Evolutionary conservation across 805 yeast genomes (phyloP).

Genomic region (Clavispora phyllophila): DNA sequence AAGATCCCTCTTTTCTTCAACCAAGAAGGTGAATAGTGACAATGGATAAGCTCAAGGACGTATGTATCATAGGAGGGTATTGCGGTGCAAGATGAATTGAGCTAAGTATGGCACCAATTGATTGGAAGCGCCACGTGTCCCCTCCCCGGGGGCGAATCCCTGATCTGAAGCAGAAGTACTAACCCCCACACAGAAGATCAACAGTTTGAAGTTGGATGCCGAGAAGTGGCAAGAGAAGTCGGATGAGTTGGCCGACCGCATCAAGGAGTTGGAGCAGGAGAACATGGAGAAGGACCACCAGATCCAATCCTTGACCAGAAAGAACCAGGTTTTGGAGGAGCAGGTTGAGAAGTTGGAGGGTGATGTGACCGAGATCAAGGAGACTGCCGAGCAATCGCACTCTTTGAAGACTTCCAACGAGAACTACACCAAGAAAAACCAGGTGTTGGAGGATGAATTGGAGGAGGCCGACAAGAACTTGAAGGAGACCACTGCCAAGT

Average conservation of each 20-base stretch:
- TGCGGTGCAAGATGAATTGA: not conserved
- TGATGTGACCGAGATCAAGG: constrained; percentile 70
- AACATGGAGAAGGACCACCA: constrained; percentile 89
- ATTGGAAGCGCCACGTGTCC: not conserved
- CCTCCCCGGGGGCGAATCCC: not conserved
- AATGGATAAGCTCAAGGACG: constrained; percentile 61
- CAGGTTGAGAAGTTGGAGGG: constrained; percentile 74
- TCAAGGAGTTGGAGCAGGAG: constrained; percentile 91
- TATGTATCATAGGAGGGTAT: constrained; percentile 24
- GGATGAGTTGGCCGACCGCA: constrained; percentile 74
- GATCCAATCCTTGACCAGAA: constrained; percentile 86
- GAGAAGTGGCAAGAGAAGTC: constrained; percentile 97
- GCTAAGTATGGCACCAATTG: not conserved
- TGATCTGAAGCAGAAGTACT: constrained; percentile 4
- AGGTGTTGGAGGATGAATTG: constrained; percentile 82
- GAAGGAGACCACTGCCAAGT: constrained; percentile 88
- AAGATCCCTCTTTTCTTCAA: constrained; percentile 5
- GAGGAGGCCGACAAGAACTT: constrained; percentile 87
- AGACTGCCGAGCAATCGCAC: constrained; percentile 85
- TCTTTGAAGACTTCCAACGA: constrained; percentile 87
- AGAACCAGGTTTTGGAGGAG: constrained; percentile 83
- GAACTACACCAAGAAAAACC: constrained; percentile 83
- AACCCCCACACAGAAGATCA: constrained; percentile 59
- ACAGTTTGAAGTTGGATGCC: constrained; percentile 86
- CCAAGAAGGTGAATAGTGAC: constrained; percentile 9